phyloP scores from a whole-genome alignment of 163 green algal genomes.

The Scenedesmus sp. region DNA sequence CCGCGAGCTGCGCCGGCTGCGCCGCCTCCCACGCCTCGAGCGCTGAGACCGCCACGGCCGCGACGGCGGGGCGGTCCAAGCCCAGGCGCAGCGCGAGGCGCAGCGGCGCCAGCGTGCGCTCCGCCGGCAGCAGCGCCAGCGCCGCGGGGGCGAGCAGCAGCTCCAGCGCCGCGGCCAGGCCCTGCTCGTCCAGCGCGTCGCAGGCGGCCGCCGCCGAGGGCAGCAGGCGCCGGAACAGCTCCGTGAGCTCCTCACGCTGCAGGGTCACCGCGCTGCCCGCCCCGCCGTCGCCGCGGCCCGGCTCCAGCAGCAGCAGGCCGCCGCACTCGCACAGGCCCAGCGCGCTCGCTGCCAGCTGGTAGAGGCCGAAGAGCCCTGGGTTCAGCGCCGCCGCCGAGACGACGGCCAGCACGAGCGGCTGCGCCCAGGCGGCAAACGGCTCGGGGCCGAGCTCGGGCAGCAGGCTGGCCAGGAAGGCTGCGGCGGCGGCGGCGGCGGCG shows the following conservation, averaged over 20 bases:
- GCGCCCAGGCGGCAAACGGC: conserved; percentile 5
- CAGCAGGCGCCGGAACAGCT: conserved; percentile 16
- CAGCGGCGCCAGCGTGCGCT: background rate
- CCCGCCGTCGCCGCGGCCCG: background rate
- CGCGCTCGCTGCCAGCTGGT: conserved; percentile 1
- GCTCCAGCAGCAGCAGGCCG: background rate
- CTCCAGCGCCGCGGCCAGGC: background rate
- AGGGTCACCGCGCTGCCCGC: background rate
- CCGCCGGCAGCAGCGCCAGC: conserved; percentile 5
- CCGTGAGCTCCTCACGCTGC: background rate
- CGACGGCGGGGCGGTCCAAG: background rate
- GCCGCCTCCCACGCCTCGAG: conserved; percentile 9
- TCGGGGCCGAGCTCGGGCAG: background rate
- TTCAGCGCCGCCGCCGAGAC: conserved; percentile 32
- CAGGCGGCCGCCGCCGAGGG: background rate
- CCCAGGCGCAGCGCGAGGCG: background rate
- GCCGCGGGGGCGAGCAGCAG: background rate
- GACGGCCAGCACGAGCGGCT: conserved; percentile 7
- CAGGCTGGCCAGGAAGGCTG: conserved; percentile 19
- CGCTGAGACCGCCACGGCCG: conserved; percentile 16
- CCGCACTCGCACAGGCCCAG: background rate
- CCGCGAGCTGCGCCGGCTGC: conserved; percentile 23
- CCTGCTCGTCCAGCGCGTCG: background rate
- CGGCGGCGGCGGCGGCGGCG: conserved; percentile 18
- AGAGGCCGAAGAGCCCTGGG: conserved; percentile 14